phyloP scores from a whole-genome alignment of 306 rosid species.

The Canavalia ensiformis region DNA sequence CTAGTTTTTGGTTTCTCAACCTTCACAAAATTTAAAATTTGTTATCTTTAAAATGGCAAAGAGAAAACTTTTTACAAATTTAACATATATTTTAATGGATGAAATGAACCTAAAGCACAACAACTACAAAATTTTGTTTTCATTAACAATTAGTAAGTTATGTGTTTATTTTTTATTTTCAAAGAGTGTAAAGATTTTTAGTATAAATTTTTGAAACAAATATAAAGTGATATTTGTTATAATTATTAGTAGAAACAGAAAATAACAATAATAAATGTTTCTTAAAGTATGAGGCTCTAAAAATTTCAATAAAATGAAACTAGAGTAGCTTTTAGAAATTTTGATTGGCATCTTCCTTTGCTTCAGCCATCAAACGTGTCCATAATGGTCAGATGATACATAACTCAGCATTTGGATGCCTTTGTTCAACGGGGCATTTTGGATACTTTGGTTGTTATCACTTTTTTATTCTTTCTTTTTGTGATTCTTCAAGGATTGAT shows the following conservation, averaged over 20 bases:
- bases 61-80: slow-evolving; percentile 11
- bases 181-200: not conserved
- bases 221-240: not conserved
- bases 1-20: not conserved
- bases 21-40: not conserved
- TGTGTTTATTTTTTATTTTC: not conserved
- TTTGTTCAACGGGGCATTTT: not conserved
- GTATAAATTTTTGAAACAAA: not conserved
- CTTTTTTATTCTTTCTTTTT: not conserved
- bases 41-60: not conserved
- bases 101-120: not conserved
- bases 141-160: no score
- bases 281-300: not conserved
- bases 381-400: not conserved
- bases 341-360: slow-evolving; percentile 18
- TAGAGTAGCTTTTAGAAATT: not conserved
- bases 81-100: not conserved
- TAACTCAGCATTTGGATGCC: slow-evolving; percentile 17
- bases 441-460: not conserved
- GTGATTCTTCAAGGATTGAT: not conserved
- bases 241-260: not conserved
- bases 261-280: not conserved
- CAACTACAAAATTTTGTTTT: not conserved
- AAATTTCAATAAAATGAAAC: not conserved
- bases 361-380: not conserved